These are phyloP conservation scores for Aspergillus carbonarius DNA, from an alignment of 2,329 filamentous ascomycete genomes.

Conservation along the genomic window DNA sequence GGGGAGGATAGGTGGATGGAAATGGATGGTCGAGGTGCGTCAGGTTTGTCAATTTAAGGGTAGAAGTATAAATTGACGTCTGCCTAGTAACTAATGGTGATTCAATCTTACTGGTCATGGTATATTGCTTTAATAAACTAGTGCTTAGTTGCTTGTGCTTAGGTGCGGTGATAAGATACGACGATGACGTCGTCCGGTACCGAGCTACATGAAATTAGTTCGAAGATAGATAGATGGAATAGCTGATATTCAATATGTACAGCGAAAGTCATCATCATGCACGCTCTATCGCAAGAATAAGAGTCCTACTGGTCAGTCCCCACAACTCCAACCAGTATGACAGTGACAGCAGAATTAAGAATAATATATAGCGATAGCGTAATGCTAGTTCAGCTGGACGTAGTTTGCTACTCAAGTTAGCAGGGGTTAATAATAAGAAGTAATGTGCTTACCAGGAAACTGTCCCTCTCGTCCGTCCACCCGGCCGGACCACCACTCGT, in stretches of 20 bases:
- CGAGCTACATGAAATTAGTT: not conserved
- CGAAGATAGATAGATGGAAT: too few relatives aligned
- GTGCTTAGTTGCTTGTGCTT: too few relatives aligned
- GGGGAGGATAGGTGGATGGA: too few relatives aligned
- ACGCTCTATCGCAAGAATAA: slow-evolving; percentile 7
- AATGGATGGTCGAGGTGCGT: too few relatives aligned
- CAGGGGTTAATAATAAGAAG: not conserved
- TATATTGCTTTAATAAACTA: too few relatives aligned
- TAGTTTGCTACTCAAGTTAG: slow-evolving; percentile 36
- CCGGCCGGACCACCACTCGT: slow-evolving; percentile 95
- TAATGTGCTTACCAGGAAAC: slow-evolving; percentile 74
- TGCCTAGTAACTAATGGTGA: too few relatives aligned
- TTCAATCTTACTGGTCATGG: too few relatives aligned
- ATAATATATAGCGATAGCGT: slow-evolving; percentile 10
- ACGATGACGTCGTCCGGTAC: too few relatives aligned
- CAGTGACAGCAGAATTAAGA: slow-evolving; percentile 7
- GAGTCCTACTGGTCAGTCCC: slow-evolving; percentile 5
- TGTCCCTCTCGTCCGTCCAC: slow-evolving; percentile 79
- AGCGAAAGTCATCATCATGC: slow-evolving; percentile 6
- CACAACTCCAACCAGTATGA: slow-evolving; percentile 6
- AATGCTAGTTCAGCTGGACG: slow-evolving; percentile 33
- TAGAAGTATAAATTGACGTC: too few relatives aligned
- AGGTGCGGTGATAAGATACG: too few relatives aligned
- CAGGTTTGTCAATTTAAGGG: too few relatives aligned
- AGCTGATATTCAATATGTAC: slow-evolving; percentile 5